A percentile compares a stretch with the other conserved stretches of the same genome.
phyloP scores from a whole-genome alignment of 2,329 filamentous ascomycete genomes.

The Cladosporium sp. region DNA sequence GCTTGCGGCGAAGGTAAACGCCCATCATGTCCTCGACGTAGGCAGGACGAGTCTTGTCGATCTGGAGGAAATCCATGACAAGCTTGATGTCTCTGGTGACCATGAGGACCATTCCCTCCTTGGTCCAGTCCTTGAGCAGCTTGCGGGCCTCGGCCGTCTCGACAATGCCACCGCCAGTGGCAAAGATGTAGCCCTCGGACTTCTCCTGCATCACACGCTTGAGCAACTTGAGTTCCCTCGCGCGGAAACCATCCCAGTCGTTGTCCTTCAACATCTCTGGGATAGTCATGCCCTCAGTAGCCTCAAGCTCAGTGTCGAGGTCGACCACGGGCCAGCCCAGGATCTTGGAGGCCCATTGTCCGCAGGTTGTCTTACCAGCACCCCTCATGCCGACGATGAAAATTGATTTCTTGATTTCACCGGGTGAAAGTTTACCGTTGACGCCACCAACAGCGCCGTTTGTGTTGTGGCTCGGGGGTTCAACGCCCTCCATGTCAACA shows the following conservation, averaged over 20 bases:
- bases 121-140: slow-evolving; percentile 68
- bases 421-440: slow-evolving; percentile 25
- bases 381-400: slow-evolving; percentile 98
- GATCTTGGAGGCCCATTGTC: slow-evolving; percentile 74
- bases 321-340: slow-evolving; percentile 78
- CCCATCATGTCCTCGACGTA: slow-evolving; percentile 90
- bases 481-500: slow-evolving; percentile 71
- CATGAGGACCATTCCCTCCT: slow-evolving; percentile 79
- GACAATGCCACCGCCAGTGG: slow-evolving; percentile 90
- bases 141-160: slow-evolving; percentile 77
- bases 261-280: slow-evolving; percentile 74
- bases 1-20: slow-evolving; percentile 84
- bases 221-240: slow-evolving; percentile 71
- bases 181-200: slow-evolving; percentile 74
- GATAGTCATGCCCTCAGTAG: slow-evolving; percentile 67
- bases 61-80: slow-evolving; percentile 81
- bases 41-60: slow-evolving; percentile 85
- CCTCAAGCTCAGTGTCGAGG: slow-evolving; percentile 82
- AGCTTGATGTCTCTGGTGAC: slow-evolving; percentile 84
- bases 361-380: slow-evolving; percentile 92
- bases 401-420: slow-evolving; percentile 60
- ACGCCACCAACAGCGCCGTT: slow-evolving; percentile 29
- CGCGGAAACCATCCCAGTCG: slow-evolving; percentile 87
- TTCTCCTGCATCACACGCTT: slow-evolving; percentile 70
- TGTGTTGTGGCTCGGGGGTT: slow-evolving; percentile 38